Evolutionary conservation across 495 filamentous ascomycete genomes (phyloP), one percentile per base, ranked within the genome.

Genomic region (Hypoxylon crocopeplum): DNA sequence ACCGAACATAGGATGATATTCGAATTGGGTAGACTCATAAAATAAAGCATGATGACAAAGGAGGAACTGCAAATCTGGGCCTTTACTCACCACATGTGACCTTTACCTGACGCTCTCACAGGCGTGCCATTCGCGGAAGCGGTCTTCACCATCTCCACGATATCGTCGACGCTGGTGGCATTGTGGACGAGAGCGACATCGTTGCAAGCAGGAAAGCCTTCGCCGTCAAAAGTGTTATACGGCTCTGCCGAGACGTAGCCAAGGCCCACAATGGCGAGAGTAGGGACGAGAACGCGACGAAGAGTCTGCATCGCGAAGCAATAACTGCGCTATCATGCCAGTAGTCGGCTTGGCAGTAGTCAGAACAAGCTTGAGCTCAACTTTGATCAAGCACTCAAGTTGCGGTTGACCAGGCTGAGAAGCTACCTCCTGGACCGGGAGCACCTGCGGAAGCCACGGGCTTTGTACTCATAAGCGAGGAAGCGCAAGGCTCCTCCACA

Each of bases 191-290:
- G 56, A 3, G 76, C 69, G 30, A 80, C 75, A 55, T 77, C 67
- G 41, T 73, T 39, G 56, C 77, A 81, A 25, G 76, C 72, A 3
- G 77, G 75, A 47, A 76, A 79, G 7, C 77, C 78, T 1, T 68
- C 64, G 21, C 78, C 78, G 56, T 81, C 78, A 41, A 79, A 81
- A n/a, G 77, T 80, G 55, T 80, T 73, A 66, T 72, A 79, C 7
- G 70, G 72, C 10, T 70, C 59, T 42, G 72, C 67, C 15, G 55
- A 22, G 38, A 71, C 48, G n/a, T 24, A 21, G 13, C 49, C 13
- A 20, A 39, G 34, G 11, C 34, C 29, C 13, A 38, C 50, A 36
- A 44, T 20, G 21, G 39, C 47, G 48, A 56, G 38, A 40, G 55
- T 45, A 52, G 56, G 50, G 46, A 38, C 7, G 54, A 60, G 25